phyloP scores from a whole-genome alignment of 2,329 filamentous ascomycete species.

The Tolypocladium pustulatum region DNA sequence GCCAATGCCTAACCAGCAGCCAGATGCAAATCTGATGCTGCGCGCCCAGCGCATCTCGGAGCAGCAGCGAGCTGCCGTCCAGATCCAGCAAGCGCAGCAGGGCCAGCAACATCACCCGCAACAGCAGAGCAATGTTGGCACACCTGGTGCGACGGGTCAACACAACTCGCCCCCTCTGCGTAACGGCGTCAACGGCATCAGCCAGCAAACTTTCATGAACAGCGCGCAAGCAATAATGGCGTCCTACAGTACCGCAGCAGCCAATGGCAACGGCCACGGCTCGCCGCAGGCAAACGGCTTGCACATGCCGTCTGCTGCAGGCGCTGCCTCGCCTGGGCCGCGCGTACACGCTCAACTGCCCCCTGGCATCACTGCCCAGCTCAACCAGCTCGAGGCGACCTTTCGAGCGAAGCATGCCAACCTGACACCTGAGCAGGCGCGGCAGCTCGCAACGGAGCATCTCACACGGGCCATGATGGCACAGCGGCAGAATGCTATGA shows the following conservation, averaged over 20 bases:
- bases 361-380: conserved; percentile 35
- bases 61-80: conserved; percentile 45
- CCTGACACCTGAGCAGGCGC: conserved; percentile 36
- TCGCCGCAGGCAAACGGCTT: conserved; percentile 34
- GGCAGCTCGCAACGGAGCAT: conserved; percentile 41
- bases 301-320: conserved; percentile 34
- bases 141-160: conserved; percentile 22
- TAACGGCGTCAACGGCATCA: conserved; percentile 30
- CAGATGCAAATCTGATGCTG: conserved; percentile 46
- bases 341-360: conserved; percentile 32
- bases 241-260: conserved; percentile 27
- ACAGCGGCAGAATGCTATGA: conserved; percentile 43
- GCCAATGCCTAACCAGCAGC: conserved; percentile 30
- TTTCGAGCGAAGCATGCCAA: conserved; percentile 41
- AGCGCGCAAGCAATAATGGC: conserved; percentile 44
- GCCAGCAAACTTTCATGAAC: conserved; percentile 41
- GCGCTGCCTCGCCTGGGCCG: conserved; percentile 30
- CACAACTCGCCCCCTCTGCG: conserved; percentile 35
- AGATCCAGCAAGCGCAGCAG: conserved; percentile 32
- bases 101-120: conserved; percentile 14
- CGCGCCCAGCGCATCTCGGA: conserved; percentile 59
- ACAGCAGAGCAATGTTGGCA: conserved; percentile 19
- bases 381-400: conserved; percentile 40
- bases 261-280: conserved; percentile 31
- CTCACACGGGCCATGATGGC: conserved; percentile 36